Evolutionary conservation across 768 basidiomycete species (phyloP).

Genomic region (Chalciporus sphaerocephalus): DNA sequence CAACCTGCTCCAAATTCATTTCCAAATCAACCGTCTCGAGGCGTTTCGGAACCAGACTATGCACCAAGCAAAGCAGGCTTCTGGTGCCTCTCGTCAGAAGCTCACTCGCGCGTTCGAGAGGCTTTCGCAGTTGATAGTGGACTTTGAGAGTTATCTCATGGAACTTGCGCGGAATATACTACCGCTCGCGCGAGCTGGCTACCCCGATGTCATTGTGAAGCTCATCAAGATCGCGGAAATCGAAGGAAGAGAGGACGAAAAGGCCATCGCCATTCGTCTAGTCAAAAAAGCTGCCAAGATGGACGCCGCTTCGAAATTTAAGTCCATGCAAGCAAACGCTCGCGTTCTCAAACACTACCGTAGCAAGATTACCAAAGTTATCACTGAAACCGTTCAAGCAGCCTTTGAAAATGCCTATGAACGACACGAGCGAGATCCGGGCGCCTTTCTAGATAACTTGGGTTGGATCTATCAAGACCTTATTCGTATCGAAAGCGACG

Average conservation of each 20-base stretch:
- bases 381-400: conserved; percentile 69
- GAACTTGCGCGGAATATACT: conserved; percentile 75
- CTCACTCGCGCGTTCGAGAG: conserved; percentile 80
- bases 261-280: conserved; percentile 90
- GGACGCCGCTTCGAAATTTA: conserved; percentile 91
- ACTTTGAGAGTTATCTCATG: conserved; percentile 83
- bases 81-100: conserved; percentile 60
- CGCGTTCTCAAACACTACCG: conserved; percentile 94
- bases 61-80: conserved; percentile 86
- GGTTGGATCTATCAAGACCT: conserved; percentile 95
- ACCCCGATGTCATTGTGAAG: conserved; percentile 85
- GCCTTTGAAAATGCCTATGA: conserved; percentile 67
- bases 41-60: conserved; percentile 91
- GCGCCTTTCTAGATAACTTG: conserved; percentile 70
- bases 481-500: conserved; percentile 84
- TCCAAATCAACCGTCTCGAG: conserved; percentile 88
- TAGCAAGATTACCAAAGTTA: conserved; percentile 77
- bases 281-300: conserved; percentile 91
- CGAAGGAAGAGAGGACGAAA: conserved; percentile 92
- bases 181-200: conserved; percentile 70
- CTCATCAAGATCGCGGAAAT: conserved; percentile 90
- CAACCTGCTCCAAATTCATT: conserved; percentile 87
- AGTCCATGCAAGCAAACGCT: conserved; percentile 88
- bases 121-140: conserved; percentile 70
- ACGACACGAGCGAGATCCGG: conserved; percentile 58